Evolutionary conservation across 805 yeast genomes (phyloP), one percentile per base, ranked within the genome.

Genomic region (Saccharomyces eubayanus): DNA sequence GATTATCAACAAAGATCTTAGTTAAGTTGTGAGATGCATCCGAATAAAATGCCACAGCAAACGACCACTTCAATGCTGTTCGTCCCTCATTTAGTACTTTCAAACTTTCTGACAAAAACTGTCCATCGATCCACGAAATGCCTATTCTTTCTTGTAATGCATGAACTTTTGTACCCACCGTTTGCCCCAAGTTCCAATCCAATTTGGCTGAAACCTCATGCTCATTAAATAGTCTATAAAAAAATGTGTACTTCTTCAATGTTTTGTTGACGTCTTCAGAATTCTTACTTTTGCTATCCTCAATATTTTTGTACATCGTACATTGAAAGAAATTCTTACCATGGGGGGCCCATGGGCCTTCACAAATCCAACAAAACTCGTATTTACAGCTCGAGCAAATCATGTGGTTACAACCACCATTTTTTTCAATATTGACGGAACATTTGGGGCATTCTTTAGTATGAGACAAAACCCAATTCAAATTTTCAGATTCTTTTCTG

Each of bases 371-470:
- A 69, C 99, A 94, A 65, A 90, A 94, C 66, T 91, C 88, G 66
- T 80, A 71, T 11, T 68, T 65, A 68, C 99, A 94, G 55, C 82
- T 84, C 3, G 80, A 74, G 68, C 99, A 94, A 1, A 83, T 78
- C 96, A 94, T 92, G 71, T 94, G 99, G 70, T 92, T 92, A 72
- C 99, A 94, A 0, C 99, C 99, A 24, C 97, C 98, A 65, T 87
- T 87, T 63, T 92, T 90, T 66, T 94, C 97, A 57, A 92, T 94
- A 29, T 82, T 74, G 1, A 89, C 74, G 9, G 73, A 72, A 72
- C 99, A 94, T 63, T 81, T 80, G 0, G 97, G 96, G 68, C 99
- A 94, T 47, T 80, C 79, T 60, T 89, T 85, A 1, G 99, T 89
- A 67, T 92, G 84, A 3, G 86, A 82, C 3, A 82, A 76, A 27